Percentiles rank a stretch among this genome's conserved stretches.
Conservation (phyloP, 2,329 filamentous ascomycete genomes). For the Nemania bipapillata region DNA sequence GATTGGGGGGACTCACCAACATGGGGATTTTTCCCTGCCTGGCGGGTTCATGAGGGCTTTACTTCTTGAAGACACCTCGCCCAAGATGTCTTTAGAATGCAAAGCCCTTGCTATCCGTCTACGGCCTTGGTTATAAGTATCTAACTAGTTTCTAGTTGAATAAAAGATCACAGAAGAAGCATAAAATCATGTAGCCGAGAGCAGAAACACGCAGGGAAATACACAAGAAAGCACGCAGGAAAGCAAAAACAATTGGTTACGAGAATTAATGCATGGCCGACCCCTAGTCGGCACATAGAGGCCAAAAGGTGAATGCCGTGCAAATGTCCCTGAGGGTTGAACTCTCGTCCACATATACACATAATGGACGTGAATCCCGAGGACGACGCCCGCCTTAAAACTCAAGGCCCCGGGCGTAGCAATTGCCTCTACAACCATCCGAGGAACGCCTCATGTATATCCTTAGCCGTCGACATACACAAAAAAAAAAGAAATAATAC, state of each 20-base stretch:
- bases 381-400: slow-evolving; percentile 22
- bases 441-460: slow-evolving; percentile 33
- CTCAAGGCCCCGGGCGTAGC: slow-evolving; percentile 12
- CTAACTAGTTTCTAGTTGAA: too few species aligned
- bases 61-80: too few species aligned
- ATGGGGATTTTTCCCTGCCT: too few species aligned
- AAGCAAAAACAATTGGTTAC: background rate
- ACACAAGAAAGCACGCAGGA: too few species aligned
- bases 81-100: too few species aligned
- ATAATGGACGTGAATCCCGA: slow-evolving; percentile 8
- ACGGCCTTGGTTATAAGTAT: too few species aligned
- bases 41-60: too few species aligned
- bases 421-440: slow-evolving; percentile 18
- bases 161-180: too few species aligned
- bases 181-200: too few species aligned
- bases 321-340: slow-evolving; percentile 1
- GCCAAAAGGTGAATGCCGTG: background rate
- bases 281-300: slow-evolving; percentile 4
- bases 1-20: too few species aligned
- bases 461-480: slow-evolving; percentile 11
- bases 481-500: slow-evolving; percentile 10
- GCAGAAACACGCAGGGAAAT: too few species aligned
- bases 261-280: slow-evolving; percentile 19
- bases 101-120: too few species aligned
- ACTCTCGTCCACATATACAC: slow-evolving; percentile 2